Percentiles rank a stretch among this genome's conserved stretches.
Conservation (phyloP, 257 asterid species). For the Solanum neorickii region DNA sequence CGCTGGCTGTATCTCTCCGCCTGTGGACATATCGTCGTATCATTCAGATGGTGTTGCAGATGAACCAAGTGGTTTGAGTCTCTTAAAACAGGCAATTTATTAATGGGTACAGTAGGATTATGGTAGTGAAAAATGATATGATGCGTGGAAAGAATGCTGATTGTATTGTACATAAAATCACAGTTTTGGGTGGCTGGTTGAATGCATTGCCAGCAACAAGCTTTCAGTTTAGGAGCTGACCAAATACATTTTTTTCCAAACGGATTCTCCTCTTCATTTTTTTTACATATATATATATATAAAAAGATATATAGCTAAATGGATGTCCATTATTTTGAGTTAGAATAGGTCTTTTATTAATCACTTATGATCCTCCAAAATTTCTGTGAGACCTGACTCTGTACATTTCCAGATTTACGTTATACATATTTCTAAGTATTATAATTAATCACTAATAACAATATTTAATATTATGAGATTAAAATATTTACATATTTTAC, state of each 20-base stretch:
- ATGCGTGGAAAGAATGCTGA: not conserved
- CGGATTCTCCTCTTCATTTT: not conserved
- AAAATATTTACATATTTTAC: too few relatives aligned
- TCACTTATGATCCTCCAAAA: not conserved
- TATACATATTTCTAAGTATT: not conserved
- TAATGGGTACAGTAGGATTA: not conserved
- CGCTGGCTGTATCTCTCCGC: not conserved
- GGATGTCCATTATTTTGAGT: not conserved
- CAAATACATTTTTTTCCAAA: not conserved
- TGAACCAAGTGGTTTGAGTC: not conserved
- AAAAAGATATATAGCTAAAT: not conserved
- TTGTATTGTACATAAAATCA: not conserved
- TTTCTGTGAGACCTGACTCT: not conserved
- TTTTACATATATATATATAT: too few relatives aligned
- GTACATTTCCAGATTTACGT: not conserved
- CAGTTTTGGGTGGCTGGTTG: not conserved
- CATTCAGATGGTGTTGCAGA: not conserved
- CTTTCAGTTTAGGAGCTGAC: not conserved
- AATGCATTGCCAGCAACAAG: not conserved
- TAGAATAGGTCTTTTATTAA: not conserved
- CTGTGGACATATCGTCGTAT: not conserved
- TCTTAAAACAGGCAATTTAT: not conserved
- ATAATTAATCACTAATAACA: not conserved
- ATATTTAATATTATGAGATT: too few relatives aligned
- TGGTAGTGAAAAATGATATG: not conserved